Base-by-base conservation (phyloP, 2,329 filamentous ascomycete genomes). In the Corinectria fuckeliana region DNA sequence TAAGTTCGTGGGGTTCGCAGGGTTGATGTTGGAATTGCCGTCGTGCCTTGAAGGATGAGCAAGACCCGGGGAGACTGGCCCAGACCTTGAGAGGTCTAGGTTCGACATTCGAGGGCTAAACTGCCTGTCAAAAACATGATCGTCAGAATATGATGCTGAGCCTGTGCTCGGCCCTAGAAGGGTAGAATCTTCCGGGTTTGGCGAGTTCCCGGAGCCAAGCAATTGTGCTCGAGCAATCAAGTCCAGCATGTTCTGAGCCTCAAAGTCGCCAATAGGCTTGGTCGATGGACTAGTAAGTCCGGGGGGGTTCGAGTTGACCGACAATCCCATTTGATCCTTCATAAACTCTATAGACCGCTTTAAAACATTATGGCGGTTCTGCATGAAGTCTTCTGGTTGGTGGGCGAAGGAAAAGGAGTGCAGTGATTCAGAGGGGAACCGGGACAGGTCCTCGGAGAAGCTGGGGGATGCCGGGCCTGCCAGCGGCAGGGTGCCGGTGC, bases 321-420 rank as follows among this genome's bases (percentile, higher is more conserved):
- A 86, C 89, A 92, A 94, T 64, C 91, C 91, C 77, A 96, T 85
- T 64, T 91, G 91, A 73, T 97, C 93, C 72, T 91, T 91, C 91
- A 99, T 96, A 72, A 98, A 97, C 75, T 98, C 95, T 72, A 97
- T 89, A 8, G 93, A 96, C 59, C 94, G 86, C 78, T 96, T 97
- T 71, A 99, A 76, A 30, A 97, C 90, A 80, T 92, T 96, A 75
- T 98, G 93, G 54, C 95, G 90, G 74, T 87, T 97, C 74, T 97
- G 91, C 56, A 98, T 83, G 63, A 92, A 88, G 63, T 98, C 94
- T 72, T 97, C 93, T 3, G 93, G 94, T 76, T 97, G 93, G 68
- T 96, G 92, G 38, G 95, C 92, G 76, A 99, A 99, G 11, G 94
- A 98, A 79, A 99, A 99, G 2, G 95, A 99, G 77, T 99, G 95